A percentile compares a stretch with the other conserved stretches of the same genome.
phyloP scores from a whole-genome alignment of 768 basidiomycete genomes.

The Calocybe gangraenosa region DNA sequence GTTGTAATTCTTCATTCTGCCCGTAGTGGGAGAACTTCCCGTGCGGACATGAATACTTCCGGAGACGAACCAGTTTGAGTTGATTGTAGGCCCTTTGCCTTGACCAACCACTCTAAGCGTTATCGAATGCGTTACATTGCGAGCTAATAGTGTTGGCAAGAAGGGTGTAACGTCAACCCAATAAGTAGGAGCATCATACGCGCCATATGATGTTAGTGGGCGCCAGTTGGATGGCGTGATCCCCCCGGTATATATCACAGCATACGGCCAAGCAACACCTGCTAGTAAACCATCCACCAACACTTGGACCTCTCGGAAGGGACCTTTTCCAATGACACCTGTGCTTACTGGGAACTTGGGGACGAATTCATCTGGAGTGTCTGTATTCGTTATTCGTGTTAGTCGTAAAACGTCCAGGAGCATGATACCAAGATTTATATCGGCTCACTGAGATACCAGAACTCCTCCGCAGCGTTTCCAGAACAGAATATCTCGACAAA shows the following conservation, averaged over 20 bases:
- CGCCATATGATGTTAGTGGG: slow-evolving; percentile 60
- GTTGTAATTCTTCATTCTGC: slow-evolving; percentile 44
- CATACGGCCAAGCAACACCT: slow-evolving; percentile 49
- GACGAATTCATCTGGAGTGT: slow-evolving; percentile 50
- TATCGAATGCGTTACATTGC: slow-evolving; percentile 47
- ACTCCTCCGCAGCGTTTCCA: slow-evolving; percentile 60
- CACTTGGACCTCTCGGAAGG: slow-evolving; percentile 60
- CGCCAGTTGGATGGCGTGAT: slow-evolving; percentile 47
- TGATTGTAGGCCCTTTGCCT: slow-evolving; percentile 48
- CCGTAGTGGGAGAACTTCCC: slow-evolving; percentile 46
- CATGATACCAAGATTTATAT: too few species aligned
- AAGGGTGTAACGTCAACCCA: slow-evolving; percentile 63
- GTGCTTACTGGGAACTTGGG: slow-evolving; percentile 38
- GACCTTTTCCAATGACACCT: slow-evolving; percentile 44
- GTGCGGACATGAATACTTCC: slow-evolving; percentile 51
- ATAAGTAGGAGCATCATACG: slow-evolving; percentile 61
- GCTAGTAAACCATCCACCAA: slow-evolving; percentile 53
- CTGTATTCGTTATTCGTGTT: slow-evolving; percentile 34
- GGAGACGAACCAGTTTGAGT: slow-evolving; percentile 60
- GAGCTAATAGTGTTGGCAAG: slow-evolving; percentile 39
- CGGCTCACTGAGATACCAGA: slow-evolving; percentile 46
- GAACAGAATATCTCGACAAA: slow-evolving; percentile 58
- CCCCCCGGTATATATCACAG: slow-evolving; percentile 58
- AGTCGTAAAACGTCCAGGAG: neutral
- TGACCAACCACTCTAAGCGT: slow-evolving; percentile 55